Evolutionary conservation across 768 basidiomycete species (phyloP).

Genomic region (Lactarius quietus): DNA sequence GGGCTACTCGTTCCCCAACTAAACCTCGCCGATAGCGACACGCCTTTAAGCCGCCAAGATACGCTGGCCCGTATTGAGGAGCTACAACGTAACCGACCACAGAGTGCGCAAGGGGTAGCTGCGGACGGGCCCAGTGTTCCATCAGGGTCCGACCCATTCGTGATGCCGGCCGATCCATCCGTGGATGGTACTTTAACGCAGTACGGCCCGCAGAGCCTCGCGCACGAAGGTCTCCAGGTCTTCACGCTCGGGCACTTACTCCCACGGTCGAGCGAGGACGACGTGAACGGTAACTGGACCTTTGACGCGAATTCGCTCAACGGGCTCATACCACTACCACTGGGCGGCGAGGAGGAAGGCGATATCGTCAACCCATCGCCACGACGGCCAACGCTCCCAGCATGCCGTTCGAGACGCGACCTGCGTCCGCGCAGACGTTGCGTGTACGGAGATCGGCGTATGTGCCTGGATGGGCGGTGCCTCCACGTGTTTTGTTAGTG

Average conservation of each 20-base stretch:
- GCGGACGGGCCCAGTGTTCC: conserved; percentile 21
- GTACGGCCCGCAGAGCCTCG: conserved; percentile 28
- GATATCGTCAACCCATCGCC: conserved; percentile 2
- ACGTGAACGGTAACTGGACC: conserved; percentile 58
- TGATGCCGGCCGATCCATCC: conserved; percentile 8
- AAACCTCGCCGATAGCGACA: conserved; percentile 25
- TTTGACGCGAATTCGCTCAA: conserved; percentile 44
- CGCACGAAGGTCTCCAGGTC: conserved; percentile 70
- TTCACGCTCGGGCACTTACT: conserved; percentile 78
- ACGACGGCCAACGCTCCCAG: conserved; percentile 1
- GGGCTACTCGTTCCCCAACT: conserved; percentile 31
- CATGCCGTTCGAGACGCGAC: conserved; percentile 26
- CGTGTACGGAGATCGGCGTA: conserved; percentile 74
- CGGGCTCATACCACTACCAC: conserved; percentile 17
- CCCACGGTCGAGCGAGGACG: conserved; percentile 50
- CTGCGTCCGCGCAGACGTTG: conserved; percentile 43
- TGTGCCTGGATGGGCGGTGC: conserved; percentile 88
- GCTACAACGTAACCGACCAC: conserved; percentile 36
- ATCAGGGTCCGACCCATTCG: conserved; percentile 20
- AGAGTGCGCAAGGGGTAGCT: conserved; percentile 20
- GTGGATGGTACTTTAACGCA: neutral
- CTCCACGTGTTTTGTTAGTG: conserved; percentile 87
- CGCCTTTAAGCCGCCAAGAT: conserved; percentile 41
- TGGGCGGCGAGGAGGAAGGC: conserved; percentile 10
- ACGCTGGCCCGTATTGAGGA: conserved; percentile 53